Evolutionary conservation across 805 yeast species (phyloP), one percentile per base, ranked within the genome.

Genomic region (Wickerhamomyces silvicola): DNA sequence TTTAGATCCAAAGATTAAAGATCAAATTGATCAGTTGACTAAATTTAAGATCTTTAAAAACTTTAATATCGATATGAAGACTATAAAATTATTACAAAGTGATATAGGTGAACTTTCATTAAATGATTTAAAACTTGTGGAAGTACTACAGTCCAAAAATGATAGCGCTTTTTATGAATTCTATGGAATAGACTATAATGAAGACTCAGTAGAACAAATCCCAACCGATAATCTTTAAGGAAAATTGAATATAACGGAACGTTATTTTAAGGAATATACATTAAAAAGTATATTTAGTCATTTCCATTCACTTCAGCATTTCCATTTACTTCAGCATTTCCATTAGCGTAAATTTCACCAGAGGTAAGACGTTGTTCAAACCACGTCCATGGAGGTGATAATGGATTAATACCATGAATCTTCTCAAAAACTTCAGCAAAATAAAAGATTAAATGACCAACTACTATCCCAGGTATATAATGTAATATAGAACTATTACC

Each of bases 391-490:
- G 52, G 48, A 6, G 53, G 41, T 10, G 31, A 26, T 5, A 48
- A 23, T 4, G 48, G 46, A 30, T 45, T 40, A 12, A 39, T 24
- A 0, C 50, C 52, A 36, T 46, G 45, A 2, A 43, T 8, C 19
- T 37, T 39, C 2, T 21, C 23, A 21, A 45, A 38, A 4, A 50
- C 48, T 0, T 46, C 46, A 8, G 42, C 45, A 6, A 38, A 31
- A 27, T 41, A 50, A 32, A 44, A 50, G 10, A 48, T 19, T 10
- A 38, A 5, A 29, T 47, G 50, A 1, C 53, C 54, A 8, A 46
- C 36, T 4, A 33, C 5, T 4, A 43, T 8, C 5, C 45, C 42
- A 1, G 36, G 9, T 4, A 41, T 2, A 5, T 40, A 40, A 4
- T 7, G 6, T 9, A 31, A 12, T 2, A 27, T 4, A 13, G 28